These are phyloP conservation scores for Solanum boliviense DNA, from an alignment of 257 asterid species.

Conservation along the genomic window DNA sequence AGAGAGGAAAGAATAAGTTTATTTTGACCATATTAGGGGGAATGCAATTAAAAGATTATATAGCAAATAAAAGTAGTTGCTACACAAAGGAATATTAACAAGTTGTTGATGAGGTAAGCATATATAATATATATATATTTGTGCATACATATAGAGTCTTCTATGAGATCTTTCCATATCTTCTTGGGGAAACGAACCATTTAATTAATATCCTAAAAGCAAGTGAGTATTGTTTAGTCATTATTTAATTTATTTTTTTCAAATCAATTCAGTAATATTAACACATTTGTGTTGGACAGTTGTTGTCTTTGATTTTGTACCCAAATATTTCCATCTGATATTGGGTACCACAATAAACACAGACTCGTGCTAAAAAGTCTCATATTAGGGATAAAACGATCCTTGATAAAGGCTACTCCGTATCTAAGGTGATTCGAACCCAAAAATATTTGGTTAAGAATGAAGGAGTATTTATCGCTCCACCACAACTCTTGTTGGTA, in stretches of 20 bases:
- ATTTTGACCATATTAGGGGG: slow-evolving; percentile 42
- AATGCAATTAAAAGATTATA: slow-evolving; percentile 8
- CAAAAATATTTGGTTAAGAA: no score
- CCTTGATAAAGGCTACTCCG: no score
- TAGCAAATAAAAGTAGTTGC: neutral
- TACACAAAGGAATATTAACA: neutral
- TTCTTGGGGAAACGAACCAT: neutral
- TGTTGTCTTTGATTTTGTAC: neutral
- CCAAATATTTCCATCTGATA: neutral
- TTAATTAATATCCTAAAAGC: neutral
- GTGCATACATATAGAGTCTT: neutral
- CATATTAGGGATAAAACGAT: neutral
- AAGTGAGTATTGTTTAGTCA: neutral
- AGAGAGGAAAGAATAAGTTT: neutral
- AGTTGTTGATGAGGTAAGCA: neutral
- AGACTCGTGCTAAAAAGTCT: neutral
- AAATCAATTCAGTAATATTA: neutral
- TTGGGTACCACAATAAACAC: neutral
- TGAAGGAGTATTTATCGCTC: no score
- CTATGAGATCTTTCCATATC: neutral
- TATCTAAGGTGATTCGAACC: no score
- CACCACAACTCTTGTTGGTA: neutral
- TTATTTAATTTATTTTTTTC: neutral
- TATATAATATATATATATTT: neutral
- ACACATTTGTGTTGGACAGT: neutral